Conservation (phyloP, 2,329 filamentous ascomycete species). For the Colletotrichum aenigma region DNA sequence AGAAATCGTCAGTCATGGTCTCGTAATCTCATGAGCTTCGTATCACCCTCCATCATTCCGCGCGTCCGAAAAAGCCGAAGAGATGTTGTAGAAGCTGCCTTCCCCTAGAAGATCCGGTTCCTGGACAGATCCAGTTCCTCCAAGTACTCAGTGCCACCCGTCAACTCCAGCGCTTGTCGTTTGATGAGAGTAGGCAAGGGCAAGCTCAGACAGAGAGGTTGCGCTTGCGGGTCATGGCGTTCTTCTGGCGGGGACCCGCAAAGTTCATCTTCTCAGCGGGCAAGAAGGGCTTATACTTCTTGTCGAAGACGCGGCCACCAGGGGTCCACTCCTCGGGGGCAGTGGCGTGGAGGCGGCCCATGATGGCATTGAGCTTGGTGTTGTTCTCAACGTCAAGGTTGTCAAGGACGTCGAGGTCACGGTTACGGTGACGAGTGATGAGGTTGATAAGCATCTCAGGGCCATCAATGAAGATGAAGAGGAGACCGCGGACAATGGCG, state of each 20-base stretch:
- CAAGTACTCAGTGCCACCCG: neutral
- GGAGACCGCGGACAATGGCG: neutral
- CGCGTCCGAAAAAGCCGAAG: neutral
- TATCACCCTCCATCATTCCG: neutral
- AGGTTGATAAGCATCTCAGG: neutral
- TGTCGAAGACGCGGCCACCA: constrained; percentile 1
- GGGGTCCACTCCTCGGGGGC: neutral
- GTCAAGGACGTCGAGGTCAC: neutral
- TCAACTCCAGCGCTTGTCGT: neutral
- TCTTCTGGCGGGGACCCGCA: constrained; percentile 5
- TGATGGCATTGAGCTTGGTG: constrained; percentile 16
- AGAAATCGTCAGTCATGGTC: neutral
- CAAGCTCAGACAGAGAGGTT: neutral
- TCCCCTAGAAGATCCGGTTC: neutral
- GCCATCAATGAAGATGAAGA: constrained; percentile 15
- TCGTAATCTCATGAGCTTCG: neutral
- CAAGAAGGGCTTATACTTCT: constrained; percentile 16
- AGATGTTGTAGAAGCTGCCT: neutral
- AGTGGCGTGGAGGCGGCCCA: neutral
- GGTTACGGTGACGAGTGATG: neutral
- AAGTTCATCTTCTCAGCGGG: constrained; percentile 1
- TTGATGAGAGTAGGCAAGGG: neutral
- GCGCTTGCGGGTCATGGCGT: constrained; percentile 8
- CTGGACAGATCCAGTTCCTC: neutral
- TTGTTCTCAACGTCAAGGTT: neutral